Base-by-base conservation (phyloP, 306 rosid genomes). In the Calophaca sinica region DNA sequence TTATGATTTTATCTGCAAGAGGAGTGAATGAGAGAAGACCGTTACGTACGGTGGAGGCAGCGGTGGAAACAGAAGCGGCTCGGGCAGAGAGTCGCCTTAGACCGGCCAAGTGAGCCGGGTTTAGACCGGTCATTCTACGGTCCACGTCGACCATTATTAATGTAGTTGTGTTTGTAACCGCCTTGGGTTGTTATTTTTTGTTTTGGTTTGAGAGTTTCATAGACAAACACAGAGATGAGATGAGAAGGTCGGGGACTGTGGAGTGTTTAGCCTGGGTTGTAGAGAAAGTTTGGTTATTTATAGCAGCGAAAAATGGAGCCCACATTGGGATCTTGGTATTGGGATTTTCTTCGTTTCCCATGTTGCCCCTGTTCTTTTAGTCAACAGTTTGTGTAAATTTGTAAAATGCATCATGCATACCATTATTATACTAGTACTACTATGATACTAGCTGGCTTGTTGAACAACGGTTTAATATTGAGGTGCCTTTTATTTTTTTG, bases 81-180 rank as follows among this genome's bases (percentile, higher is more conserved):
- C 98, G 85, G 9, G 94, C 96, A 0, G 96, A 94, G 66, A 94
- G 96, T 0, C 98, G 89, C 4, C 92, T 90, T 8, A 94, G 94
- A 9, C 96, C 98, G 69, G 98, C 97, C 2, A 88, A 52, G 77
- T 94, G 96, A 35, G 96, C 97, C 87, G 94, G 97, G 73, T 88
- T 91, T 0, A 92, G 86, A 52, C 96, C 97, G 84, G 93, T 54
- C 84, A 89, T 85, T 60, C 98, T 83, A 73, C 94, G 91, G 88
- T 88, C 98, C 7, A 94, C 96, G 82, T 94, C 98, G 36, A 94
- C 98, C 98, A 94, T 94, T 67, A 63, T 13, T 4, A 14, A 9
- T 78, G 5, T 36, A 1, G 62, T 70, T 58, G 15, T 20, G 26
- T 20, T 20, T 20, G 6, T 33, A 33, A 33, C 36, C 36, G 36